Percentiles rank a stretch among this genome's conserved stretches.
Evolutionary conservation across 2,329 filamentous ascomycete species (phyloP).

Genomic region (Byssothecium circinans): DNA sequence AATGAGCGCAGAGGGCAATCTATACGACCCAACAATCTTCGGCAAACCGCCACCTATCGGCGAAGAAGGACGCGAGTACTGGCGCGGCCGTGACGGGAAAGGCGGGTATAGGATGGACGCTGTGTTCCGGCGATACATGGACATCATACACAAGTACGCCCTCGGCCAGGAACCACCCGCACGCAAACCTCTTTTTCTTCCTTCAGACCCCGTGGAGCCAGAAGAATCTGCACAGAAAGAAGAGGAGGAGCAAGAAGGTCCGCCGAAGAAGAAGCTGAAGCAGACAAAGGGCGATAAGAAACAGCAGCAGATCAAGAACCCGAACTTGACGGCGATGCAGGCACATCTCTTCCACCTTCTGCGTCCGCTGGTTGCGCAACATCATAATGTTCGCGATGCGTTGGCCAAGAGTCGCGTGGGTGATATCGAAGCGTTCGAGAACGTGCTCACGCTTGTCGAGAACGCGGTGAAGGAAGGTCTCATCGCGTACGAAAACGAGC

Average conservation of each 20-base stretch:
- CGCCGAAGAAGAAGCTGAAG: constrained; percentile 42
- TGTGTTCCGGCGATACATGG: constrained; percentile 82
- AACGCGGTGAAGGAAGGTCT: constrained; percentile 71
- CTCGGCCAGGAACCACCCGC: constrained; percentile 66
- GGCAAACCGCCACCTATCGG: constrained; percentile 65
- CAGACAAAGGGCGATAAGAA: constrained; percentile 49
- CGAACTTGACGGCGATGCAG: constrained; percentile 80
- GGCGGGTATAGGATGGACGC: constrained; percentile 90
- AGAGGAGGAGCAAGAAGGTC: constrained; percentile 25
- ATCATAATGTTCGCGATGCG: constrained; percentile 84
- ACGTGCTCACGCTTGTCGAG: constrained; percentile 75
- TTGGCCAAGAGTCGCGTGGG: constrained; percentile 69
- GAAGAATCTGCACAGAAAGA: constrained; percentile 33
- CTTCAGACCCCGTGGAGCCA: constrained; percentile 50
- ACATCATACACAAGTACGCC: constrained; percentile 82
- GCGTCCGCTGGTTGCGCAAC: constrained; percentile 74
- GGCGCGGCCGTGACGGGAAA: constrained; percentile 75
- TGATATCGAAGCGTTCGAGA: constrained; percentile 76
- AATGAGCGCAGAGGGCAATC: constrained; percentile 95
- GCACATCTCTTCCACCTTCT: constrained; percentile 92
- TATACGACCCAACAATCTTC: constrained; percentile 90
- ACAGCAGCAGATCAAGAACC: constrained; percentile 54
- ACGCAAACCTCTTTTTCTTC: constrained; percentile 73
- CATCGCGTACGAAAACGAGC: constrained; percentile 61
- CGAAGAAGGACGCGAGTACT: constrained; percentile 75